phyloP scores from a whole-genome alignment of 805 yeast genomes.

The Saccharomyces eubayanus region DNA sequence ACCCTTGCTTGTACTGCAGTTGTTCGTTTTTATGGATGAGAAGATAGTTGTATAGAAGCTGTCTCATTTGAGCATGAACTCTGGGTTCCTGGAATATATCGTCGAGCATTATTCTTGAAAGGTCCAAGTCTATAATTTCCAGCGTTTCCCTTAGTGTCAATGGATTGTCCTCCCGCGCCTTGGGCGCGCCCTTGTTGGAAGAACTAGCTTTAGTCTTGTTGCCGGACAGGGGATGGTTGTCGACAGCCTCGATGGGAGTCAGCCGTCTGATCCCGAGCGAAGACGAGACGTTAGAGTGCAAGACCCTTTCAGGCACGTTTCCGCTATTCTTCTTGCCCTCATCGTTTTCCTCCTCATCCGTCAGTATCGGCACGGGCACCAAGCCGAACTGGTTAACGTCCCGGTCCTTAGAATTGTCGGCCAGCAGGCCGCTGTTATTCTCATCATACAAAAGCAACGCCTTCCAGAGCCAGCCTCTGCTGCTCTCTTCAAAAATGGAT shows the following conservation, averaged over 20 bases:
- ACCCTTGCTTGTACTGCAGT: conserved; percentile 25
- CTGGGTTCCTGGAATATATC: conserved; percentile 13
- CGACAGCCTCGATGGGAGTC: conserved; percentile 14
- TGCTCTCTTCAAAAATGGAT: conserved; percentile 1
- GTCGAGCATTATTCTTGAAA: conserved; percentile 22
- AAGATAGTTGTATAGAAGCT: conserved; percentile 22
- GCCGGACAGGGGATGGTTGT: conserved; percentile 5
- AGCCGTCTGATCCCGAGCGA: conserved; percentile 16
- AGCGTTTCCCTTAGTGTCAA: conserved; percentile 5
- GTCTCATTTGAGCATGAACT: conserved; percentile 20
- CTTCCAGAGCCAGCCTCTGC: conserved; percentile 30
- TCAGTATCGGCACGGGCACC: conserved; percentile 12
- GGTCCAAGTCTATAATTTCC: conserved; percentile 26
- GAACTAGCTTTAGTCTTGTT: neutral
- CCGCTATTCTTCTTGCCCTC: neutral
- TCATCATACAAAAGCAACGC: conserved; percentile 16
- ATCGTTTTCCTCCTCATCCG: conserved; percentile 7
- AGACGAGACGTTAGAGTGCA: neutral
- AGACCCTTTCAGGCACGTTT: neutral
- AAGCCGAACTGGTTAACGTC: conserved; percentile 1
- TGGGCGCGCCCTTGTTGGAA: neutral
- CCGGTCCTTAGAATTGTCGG: neutral
- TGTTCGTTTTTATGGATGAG: conserved; percentile 3
- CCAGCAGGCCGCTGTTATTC: conserved; percentile 3
- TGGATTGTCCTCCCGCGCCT: neutral